Evolutionary conservation across 2,329 filamentous ascomycete genomes (phyloP).

Genomic region (Sphaerulina musiva): DNA sequence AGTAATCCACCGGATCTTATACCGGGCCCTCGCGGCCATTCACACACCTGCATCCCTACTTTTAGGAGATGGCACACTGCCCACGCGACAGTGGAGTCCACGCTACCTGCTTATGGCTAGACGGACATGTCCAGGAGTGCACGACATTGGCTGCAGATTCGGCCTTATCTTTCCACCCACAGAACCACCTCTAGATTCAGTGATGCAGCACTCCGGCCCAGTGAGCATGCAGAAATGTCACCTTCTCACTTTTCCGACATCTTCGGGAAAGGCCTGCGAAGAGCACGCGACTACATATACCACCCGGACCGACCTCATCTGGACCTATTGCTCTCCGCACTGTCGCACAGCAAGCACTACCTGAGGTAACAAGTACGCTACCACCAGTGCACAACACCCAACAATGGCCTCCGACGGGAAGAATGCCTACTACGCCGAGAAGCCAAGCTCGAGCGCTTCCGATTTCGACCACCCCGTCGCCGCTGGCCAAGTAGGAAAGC

Average conservation of each 20-base stretch:
- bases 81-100: not conserved
- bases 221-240: not conserved
- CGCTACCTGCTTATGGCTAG: not conserved
- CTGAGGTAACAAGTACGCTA: too few relatives aligned
- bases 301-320: not conserved
- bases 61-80: not conserved
- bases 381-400: too few relatives aligned
- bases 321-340: not conserved
- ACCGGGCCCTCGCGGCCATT: too few relatives aligned
- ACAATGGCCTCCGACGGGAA: not conserved
- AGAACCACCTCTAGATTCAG: not conserved
- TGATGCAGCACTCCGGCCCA: too few relatives aligned
- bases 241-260: not conserved
- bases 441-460: not conserved
- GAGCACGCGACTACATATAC: not conserved
- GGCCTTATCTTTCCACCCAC: not conserved
- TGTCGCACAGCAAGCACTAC: not conserved
- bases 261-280: not conserved
- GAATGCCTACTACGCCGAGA: not conserved
- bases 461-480: not conserved
- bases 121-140: not conserved
- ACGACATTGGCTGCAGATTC: not conserved
- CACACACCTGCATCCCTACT: too few relatives aligned
- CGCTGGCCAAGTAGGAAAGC: conserved; percentile 23
- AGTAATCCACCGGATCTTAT: too few relatives aligned